phyloP scores from a whole-genome alignment of 257 asterid species.

The Nicotiana otophora region DNA sequence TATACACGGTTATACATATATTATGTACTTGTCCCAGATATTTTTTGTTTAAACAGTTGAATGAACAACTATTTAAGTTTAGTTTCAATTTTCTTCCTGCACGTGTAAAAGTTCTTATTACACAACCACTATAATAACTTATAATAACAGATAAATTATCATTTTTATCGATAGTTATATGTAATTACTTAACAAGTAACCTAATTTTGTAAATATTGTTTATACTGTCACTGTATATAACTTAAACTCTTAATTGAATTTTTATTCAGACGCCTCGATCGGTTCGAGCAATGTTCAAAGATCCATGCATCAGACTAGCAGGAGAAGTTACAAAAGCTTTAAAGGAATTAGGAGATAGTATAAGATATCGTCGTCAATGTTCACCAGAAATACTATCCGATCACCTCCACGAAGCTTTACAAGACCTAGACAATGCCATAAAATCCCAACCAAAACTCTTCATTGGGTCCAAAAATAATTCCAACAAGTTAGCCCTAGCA shows the following conservation, averaged over 20 bases:
- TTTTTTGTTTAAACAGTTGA: too few species aligned
- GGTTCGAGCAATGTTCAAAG: conserved; percentile 67
- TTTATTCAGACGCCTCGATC: conserved; percentile 64
- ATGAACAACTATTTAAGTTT: too few species aligned
- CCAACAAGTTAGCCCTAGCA: conserved; percentile 43
- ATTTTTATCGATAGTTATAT: background rate
- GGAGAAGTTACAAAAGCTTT: conserved; percentile 76
- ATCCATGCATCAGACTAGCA: conserved; percentile 71
- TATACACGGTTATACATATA: too few species aligned
- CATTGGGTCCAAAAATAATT: conserved; percentile 36
- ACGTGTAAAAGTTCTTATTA: too few species aligned
- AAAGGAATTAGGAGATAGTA: conserved; percentile 68
- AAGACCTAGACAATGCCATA: conserved; percentile 69
- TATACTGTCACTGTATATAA: too few species aligned
- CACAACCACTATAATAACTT: too few species aligned
- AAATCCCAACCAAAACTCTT: conserved; percentile 77
- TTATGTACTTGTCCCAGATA: too few species aligned
- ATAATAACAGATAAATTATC: too few species aligned
- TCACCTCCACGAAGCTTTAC: conserved; percentile 85
- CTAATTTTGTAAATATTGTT: background rate
- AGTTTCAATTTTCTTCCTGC: too few species aligned
- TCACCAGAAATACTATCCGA: conserved; percentile 87
- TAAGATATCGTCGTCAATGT: conserved; percentile 66
- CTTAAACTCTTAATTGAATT: too few species aligned
- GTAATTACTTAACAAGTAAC: background rate